phyloP scores from a whole-genome alignment of 2,329 filamentous ascomycete genomes.

The Cercospora berteroae region DNA sequence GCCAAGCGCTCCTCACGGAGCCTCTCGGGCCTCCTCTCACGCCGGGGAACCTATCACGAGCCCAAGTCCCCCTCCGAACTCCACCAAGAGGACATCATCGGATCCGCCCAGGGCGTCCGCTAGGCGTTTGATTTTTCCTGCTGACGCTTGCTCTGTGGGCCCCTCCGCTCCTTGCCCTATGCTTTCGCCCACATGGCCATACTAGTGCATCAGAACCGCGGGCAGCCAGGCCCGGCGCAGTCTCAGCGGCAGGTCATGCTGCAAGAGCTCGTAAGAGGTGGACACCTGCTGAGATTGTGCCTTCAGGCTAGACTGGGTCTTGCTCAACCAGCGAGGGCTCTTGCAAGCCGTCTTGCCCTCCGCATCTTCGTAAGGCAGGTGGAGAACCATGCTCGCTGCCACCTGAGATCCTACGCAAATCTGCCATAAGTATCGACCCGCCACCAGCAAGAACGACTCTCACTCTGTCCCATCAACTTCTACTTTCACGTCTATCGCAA shows the following conservation, averaged over 20 bases:
- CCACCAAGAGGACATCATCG: conserved; percentile 15
- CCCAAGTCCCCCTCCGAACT: not conserved
- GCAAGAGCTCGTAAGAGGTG: conserved; percentile 17
- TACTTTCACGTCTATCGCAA: not conserved
- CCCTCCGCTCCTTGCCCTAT: conserved; percentile 26
- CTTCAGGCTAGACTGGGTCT: conserved; percentile 13
- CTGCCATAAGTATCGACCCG: not conserved
- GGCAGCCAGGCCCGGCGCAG: conserved; percentile 9
- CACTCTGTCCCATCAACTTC: not conserved
- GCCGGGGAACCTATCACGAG: conserved; percentile 9
- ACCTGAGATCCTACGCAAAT: conserved; percentile 6
- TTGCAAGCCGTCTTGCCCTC: conserved; percentile 10
- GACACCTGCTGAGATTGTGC: conserved; percentile 9
- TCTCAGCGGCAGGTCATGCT: conserved; percentile 14
- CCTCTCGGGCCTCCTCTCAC: conserved; percentile 7
- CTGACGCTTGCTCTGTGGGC: conserved; percentile 7
- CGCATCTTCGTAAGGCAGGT: conserved; percentile 8
- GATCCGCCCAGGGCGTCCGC: conserved; percentile 6
- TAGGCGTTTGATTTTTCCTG: conserved; percentile 18
- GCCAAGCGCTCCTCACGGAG: conserved; percentile 8
- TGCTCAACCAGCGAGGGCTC: conserved; percentile 5
- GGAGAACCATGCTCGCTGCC: conserved; percentile 2
- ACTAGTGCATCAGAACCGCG: conserved; percentile 9
- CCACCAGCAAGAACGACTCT: not conserved
- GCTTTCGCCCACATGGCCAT: conserved; percentile 18